These are phyloP conservation scores for Raphanus raphanistrum DNA, from an alignment of 345 rosid genomes.

Conservation along the genomic window DNA sequence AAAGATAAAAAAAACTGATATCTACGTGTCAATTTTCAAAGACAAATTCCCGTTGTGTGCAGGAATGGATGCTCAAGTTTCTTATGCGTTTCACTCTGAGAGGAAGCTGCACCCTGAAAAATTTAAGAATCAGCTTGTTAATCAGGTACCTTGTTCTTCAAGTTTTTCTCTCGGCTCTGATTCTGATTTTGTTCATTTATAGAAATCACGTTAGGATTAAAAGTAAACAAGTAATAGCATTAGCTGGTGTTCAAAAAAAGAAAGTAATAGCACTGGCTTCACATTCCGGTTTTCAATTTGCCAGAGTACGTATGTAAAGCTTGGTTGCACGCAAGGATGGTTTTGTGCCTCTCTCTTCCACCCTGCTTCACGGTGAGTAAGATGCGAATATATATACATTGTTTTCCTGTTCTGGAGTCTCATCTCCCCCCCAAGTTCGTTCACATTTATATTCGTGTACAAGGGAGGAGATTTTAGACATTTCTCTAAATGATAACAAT, in stretches of 20 bases:
- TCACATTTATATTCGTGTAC: too few relatives aligned
- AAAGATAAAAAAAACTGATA: not conserved
- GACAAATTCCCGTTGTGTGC: slow-evolving; percentile 3
- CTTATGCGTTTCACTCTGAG: slow-evolving; percentile 86
- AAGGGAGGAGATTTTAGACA: too few relatives aligned
- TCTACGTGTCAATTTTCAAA: not conserved
- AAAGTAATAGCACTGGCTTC: slow-evolving; percentile 2
- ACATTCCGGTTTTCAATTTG: slow-evolving; percentile 8
- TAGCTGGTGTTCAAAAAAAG: too few relatives aligned
- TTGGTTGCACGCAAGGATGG: slow-evolving; percentile 96
- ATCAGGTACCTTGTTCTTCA: slow-evolving; percentile 66
- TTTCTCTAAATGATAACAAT: too few relatives aligned
- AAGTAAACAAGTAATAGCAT: not conserved
- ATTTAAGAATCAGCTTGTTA: slow-evolving; percentile 80
- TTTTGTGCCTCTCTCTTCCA: slow-evolving; percentile 73
- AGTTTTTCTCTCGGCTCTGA: not conserved
- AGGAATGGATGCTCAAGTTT: slow-evolving; percentile 99
- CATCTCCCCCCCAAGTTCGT: too few relatives aligned
- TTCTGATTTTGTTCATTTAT: not conserved
- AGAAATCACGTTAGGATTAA: not conserved
- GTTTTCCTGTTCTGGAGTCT: too few relatives aligned
- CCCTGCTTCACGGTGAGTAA: slow-evolving; percentile 53
- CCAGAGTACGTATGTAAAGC: slow-evolving; percentile 84
- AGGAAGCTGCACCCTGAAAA: slow-evolving; percentile 85
- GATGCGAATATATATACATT: not conserved